Conservation (phyloP, 768 basidiomycete species). For the Tephrocybe sp. region DNA sequence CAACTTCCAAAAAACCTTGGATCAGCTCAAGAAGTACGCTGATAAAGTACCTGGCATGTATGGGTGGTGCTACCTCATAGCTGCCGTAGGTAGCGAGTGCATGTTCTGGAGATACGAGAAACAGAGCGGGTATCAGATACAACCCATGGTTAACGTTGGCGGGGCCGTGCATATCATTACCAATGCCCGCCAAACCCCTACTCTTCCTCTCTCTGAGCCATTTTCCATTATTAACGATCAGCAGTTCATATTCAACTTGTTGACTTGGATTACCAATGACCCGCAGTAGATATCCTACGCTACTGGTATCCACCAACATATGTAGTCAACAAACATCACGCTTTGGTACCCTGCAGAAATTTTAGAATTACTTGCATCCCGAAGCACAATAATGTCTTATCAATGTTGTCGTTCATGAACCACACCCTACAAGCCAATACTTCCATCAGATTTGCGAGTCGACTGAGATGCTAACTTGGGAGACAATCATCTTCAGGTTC, state of each 20-base stretch:
- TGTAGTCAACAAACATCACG: no score
- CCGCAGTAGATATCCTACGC: no score
- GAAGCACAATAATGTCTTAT: no score
- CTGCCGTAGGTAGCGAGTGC: not conserved
- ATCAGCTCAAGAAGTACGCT: not conserved
- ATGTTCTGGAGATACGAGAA: not conserved
- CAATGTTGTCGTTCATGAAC: not conserved
- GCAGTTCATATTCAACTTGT: not conserved
- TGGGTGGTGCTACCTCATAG: not conserved
- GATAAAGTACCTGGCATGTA: not conserved
- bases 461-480: not conserved
- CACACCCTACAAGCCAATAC: not conserved
- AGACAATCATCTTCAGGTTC: not conserved
- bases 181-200: no score
- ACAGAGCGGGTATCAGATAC: no score
- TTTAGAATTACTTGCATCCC: no score
- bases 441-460: not conserved
- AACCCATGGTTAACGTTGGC: no score
- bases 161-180: no score
- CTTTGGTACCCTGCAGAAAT: no score
- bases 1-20: not conserved
- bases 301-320: no score
- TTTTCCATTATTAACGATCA: not conserved
- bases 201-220: not conserved
- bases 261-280: not conserved